Base-by-base conservation (phyloP, 1,284 basidiomycete genomes). In the Butyriboletus appendiculatus region DNA sequence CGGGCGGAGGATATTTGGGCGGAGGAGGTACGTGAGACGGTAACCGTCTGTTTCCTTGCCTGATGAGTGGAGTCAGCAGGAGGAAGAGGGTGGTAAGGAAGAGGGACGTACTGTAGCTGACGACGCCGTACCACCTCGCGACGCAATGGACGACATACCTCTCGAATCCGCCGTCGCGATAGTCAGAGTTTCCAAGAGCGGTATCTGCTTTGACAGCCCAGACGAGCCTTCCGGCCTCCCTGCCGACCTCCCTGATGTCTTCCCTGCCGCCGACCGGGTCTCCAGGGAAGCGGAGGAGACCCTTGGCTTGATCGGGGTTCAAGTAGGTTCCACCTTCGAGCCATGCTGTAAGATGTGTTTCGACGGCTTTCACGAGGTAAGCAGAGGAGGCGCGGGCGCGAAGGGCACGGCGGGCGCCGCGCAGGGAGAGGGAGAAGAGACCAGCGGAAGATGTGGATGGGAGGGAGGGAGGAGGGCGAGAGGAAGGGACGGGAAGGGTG, bases 121-220 rank as follows among this genome's bases (percentile, higher is more conserved):
- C 84, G 50, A 92, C 71, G 53, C 84, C 83, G 66, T 92, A 82
- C 69, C 87, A 92, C 37, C 90, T 76, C 43, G 89, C 88, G 57
- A 87, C 86, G 60, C 89, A 92, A 60, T 92, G 90, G 8, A 92
- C 82, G 45, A 92, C 80, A 63, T 90, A 92, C 35, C 90, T 76
- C 32, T 85, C 82, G 73, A 90, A 91, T 0, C 81, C 75, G 63
- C 90, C 86, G 51, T 86, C 79, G 43, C 48, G 37, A 26, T 51
- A 22, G n/a, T 16, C 35, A 3, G 76, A 11, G 9, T 12, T 35
- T 20, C 10, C 44, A 26, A 11, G 41, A 6, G 32, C 32, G 7
- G 43, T 8, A 38, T 49, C 63, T 3, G 45, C 15, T 32, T 53
- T 57, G 53, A 86, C 82, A 30, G 73, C 77, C 90, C 90, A 92